Evolutionary conservation across 2,329 filamentous ascomycete species (phyloP).

Genomic region (Penicillium sumatraense): DNA sequence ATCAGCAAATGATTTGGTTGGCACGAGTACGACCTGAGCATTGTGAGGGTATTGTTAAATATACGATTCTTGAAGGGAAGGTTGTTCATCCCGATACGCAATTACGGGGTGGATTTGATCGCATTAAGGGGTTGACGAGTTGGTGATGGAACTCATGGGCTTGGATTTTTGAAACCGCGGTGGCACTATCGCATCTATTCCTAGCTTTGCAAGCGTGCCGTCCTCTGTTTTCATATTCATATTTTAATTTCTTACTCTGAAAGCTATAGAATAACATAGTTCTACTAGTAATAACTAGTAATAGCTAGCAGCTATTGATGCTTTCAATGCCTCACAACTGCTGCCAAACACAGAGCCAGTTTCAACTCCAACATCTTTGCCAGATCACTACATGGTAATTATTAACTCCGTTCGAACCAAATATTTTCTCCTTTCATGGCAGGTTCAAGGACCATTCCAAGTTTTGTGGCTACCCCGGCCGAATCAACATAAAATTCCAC

Average conservation of each 20-base stretch:
- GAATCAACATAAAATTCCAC: slow-evolving; percentile 22
- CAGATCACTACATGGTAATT: not conserved
- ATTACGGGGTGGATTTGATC: slow-evolving; percentile 83
- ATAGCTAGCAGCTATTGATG: no score
- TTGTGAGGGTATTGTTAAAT: slow-evolving; percentile 84
- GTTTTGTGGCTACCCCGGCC: slow-evolving; percentile 4
- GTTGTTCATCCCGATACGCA: slow-evolving; percentile 84
- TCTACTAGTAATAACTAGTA: no score
- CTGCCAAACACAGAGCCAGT: not conserved
- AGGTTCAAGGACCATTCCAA: slow-evolving; percentile 21
- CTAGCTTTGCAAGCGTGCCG: no score
- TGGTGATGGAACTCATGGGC: slow-evolving; percentile 41
- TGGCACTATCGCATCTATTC: not conserved
- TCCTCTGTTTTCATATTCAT: no score
- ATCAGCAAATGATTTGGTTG: slow-evolving; percentile 71
- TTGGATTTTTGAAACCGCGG: no score
- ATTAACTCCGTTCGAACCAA: slow-evolving; percentile 19
- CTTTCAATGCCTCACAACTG: not conserved
- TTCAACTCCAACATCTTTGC: not conserved
- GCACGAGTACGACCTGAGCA: slow-evolving; percentile 84
- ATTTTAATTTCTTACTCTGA: no score
- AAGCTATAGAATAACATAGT: not conserved
- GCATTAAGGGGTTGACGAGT: slow-evolving; percentile 73
- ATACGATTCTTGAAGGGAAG: slow-evolving; percentile 85
- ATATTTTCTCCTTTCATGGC: slow-evolving; percentile 17